phyloP scores from a whole-genome alignment of 2,329 filamentous ascomycete genomes.

The Stagonosporopsis rhizophila region DNA sequence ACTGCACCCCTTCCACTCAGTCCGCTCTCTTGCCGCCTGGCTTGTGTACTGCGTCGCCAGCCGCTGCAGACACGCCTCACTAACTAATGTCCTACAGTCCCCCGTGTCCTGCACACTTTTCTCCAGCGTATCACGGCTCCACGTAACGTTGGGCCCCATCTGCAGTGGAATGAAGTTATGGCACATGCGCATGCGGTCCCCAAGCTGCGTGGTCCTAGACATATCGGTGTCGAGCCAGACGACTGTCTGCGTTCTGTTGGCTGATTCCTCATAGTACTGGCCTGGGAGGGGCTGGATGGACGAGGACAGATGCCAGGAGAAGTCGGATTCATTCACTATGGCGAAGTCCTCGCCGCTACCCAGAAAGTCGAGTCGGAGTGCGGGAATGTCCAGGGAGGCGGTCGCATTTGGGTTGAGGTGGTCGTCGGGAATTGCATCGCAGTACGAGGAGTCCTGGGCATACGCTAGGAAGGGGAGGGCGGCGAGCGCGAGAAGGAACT shows the following conservation, averaged over 20 bases:
- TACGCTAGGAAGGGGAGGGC: not conserved
- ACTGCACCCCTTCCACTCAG: not conserved
- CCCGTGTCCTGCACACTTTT: constrained; percentile 3
- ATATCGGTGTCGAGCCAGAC: constrained; percentile 2
- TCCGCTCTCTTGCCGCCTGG: not conserved
- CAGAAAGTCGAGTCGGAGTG: not conserved
- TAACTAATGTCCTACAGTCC: constrained; percentile 4
- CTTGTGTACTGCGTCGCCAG: not conserved
- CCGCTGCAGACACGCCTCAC: not conserved
- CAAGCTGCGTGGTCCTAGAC: not conserved
- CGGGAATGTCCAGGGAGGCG: not conserved
- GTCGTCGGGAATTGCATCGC: not conserved
- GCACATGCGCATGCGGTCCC: not conserved
- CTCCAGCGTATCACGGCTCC: constrained; percentile 1
- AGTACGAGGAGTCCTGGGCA: not conserved
- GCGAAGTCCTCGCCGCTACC: not conserved
- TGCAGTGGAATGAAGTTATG: constrained; percentile 5
- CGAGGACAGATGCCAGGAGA: not conserved
- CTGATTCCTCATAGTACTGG: not conserved
- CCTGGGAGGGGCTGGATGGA: not conserved
- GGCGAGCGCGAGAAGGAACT: not conserved
- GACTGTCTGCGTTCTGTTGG: not conserved
- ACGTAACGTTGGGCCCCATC: not conserved
- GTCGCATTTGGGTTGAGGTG: not conserved
- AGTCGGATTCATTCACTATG: not conserved